phyloP scores from a whole-genome alignment of 1,284 basidiomycete species.

The Puccinia horiana region DNA sequence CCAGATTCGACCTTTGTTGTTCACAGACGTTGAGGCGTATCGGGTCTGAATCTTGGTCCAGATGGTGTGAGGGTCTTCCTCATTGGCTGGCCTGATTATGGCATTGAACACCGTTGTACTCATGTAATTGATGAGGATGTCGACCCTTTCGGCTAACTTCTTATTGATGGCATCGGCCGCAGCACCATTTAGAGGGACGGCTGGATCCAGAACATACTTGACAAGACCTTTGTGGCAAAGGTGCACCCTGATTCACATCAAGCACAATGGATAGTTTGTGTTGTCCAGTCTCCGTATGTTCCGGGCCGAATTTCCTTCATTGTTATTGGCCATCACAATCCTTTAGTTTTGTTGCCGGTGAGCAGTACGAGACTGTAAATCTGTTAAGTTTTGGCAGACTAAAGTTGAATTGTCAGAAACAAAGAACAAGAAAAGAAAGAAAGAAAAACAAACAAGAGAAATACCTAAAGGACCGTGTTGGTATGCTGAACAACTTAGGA shows the following conservation, averaged over 20 bases:
- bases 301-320: background rate
- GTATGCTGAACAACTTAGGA: no score
- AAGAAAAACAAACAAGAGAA: no score
- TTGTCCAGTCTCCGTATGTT: background rate
- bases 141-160: background rate
- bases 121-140: background rate
- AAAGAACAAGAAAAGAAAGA: no score
- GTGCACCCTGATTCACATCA: background rate
- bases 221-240: background rate
- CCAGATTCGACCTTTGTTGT: background rate
- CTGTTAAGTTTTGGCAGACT: no score
- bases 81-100: background rate
- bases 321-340: background rate
- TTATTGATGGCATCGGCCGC: background rate
- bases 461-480: no score
- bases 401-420: no score
- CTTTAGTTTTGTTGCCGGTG: no score
- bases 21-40: constrained; percentile 4
- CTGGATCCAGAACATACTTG: background rate
- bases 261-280: background rate
- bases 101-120: background rate
- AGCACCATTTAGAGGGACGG: background rate
- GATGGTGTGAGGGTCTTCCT: background rate
- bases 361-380: no score
- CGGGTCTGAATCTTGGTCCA: background rate